Conservation (phyloP, 495 filamentous ascomycete genomes). For the Lentithecium fluviatile region DNA sequence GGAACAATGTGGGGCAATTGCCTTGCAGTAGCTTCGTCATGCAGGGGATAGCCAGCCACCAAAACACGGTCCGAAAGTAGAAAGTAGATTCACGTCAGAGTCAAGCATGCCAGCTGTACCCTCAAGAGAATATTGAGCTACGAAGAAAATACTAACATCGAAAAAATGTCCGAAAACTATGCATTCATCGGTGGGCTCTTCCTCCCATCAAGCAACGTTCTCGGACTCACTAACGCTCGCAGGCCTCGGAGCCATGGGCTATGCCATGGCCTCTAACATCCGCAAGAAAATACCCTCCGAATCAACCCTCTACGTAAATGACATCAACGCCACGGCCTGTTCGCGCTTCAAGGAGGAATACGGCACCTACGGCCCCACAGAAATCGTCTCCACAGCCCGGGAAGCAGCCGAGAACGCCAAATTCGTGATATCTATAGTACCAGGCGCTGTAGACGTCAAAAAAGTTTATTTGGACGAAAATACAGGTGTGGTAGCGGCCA, state of each 20-base stretch:
- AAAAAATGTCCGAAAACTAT: constrained; percentile 26
- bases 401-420: constrained; percentile 28
- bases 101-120: neutral
- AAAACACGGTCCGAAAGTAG: constrained; percentile 1
- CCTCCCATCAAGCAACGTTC: neutral
- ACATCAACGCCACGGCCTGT: constrained; percentile 24
- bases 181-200: constrained; percentile 26
- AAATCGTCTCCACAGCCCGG: constrained; percentile 19
- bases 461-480: constrained; percentile 27
- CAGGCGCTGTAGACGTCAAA: constrained; percentile 23
- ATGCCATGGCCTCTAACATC: constrained; percentile 31
- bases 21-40: neutral
- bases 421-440: constrained; percentile 30
- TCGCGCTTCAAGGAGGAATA: constrained; percentile 24
- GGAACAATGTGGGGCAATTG: constrained; percentile 23
- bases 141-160: neutral
- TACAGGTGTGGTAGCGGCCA: constrained; percentile 26
- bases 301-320: constrained; percentile 30
- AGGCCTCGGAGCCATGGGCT: constrained; percentile 37
- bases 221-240: constrained; percentile 11
- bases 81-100: neutral
- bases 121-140: neutral
- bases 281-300: constrained; percentile 15
- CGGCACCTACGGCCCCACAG: constrained; percentile 15
- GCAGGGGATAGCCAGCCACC: constrained; percentile 4